Conservation (phyloP, 2,329 filamentous ascomycete genomes). For the Aspergillus oerlinghausenensis region DNA sequence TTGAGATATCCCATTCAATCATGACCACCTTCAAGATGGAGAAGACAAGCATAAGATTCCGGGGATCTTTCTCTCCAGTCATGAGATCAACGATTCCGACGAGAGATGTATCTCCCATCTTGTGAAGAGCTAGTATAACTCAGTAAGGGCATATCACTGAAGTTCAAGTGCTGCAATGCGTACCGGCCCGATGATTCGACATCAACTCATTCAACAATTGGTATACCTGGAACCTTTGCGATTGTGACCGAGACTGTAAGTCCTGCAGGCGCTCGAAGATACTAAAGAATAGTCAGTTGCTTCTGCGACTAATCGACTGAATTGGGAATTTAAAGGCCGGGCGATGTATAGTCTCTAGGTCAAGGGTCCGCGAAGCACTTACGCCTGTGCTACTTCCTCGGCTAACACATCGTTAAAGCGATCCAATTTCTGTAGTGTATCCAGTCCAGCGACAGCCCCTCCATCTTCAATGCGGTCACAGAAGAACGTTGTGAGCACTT, state of each 20-base stretch:
- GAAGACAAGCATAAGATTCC: conserved; percentile 67
- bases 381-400: conserved; percentile 50
- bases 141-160: conserved; percentile 5
- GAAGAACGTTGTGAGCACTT: conserved; percentile 61
- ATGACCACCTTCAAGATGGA: conserved; percentile 63
- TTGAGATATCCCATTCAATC: conserved; percentile 62
- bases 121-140: conserved; percentile 43
- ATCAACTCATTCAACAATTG: conserved; percentile 59
- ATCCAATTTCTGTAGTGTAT: conserved; percentile 55
- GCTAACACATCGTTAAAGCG: conserved; percentile 57
- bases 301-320: conserved; percentile 8
- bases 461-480: conserved; percentile 62
- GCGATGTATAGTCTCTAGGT: neutral
- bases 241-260: conserved; percentile 57
- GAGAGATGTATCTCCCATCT: conserved; percentile 57
- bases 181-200: conserved; percentile 56
- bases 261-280: conserved; percentile 52
- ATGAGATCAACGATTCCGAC: conserved; percentile 61
- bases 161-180: conserved; percentile 2
- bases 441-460: conserved; percentile 55
- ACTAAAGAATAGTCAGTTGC: conserved; percentile 28
- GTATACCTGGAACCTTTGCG: conserved; percentile 61
- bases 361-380: conserved; percentile 24
- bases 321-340: neutral
- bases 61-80: conserved; percentile 64